Percentiles rank a stretch among this genome's conserved stretches.
Conservation (phyloP, 2,329 filamentous ascomycete genomes). For the Paecilomyces variotii region DNA sequence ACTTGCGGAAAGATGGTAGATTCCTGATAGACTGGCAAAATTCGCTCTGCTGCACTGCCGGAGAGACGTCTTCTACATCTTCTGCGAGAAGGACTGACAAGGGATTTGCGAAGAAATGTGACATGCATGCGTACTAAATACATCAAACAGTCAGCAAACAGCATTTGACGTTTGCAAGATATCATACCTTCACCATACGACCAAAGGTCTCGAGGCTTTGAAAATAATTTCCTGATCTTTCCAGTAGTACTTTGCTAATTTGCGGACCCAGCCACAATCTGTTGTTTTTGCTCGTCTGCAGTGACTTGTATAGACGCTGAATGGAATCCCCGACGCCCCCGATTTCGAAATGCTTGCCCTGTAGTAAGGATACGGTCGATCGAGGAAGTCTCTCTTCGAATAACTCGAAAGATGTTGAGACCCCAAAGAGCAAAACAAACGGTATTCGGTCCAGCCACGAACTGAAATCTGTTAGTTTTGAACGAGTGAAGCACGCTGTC, state of each 20-base stretch:
- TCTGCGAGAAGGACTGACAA: slow-evolving; percentile 44
- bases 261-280: slow-evolving; percentile 47
- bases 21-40: slow-evolving; percentile 50
- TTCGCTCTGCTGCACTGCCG: slow-evolving; percentile 26
- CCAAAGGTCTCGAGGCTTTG: slow-evolving; percentile 50
- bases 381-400: slow-evolving; percentile 52
- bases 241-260: slow-evolving; percentile 44
- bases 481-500: background rate
- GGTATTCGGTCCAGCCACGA: slow-evolving; percentile 56
- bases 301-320: slow-evolving; percentile 31
- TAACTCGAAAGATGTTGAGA: slow-evolving; percentile 55
- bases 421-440: slow-evolving; percentile 51
- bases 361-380: slow-evolving; percentile 43
- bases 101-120: slow-evolving; percentile 55
- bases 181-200: slow-evolving; percentile 42
- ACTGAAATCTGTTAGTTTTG: slow-evolving; percentile 21
- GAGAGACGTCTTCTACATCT: slow-evolving; percentile 7
- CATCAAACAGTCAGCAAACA: background rate
- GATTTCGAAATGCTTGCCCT: slow-evolving; percentile 48
- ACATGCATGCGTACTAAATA: slow-evolving; percentile 53
- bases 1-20: slow-evolving; percentile 48
- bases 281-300: slow-evolving; percentile 27
- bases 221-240: slow-evolving; percentile 53
- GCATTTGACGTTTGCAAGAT: background rate
- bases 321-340: slow-evolving; percentile 41